A percentile compares a stretch with the other conserved stretches of the same genome.
Evolutionary conservation across 139 green algal species (phyloP).

Genomic region (Micractinium conductrix): DNA sequence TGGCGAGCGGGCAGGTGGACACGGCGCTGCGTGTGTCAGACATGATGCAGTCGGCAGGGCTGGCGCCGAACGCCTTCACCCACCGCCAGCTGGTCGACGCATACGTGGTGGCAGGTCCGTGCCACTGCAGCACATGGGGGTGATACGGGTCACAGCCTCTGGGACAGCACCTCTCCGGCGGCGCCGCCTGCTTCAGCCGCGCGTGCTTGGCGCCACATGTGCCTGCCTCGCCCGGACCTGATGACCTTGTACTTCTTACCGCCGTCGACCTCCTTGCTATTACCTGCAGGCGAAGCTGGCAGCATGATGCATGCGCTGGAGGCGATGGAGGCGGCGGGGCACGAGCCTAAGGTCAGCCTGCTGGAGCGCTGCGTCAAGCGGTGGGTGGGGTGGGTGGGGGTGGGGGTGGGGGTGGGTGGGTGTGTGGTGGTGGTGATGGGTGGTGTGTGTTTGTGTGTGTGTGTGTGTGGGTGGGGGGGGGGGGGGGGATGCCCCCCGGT

Average conservation of each 20-base stretch:
- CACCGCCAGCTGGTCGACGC: constrained; percentile 12
- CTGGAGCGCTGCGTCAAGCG: constrained; percentile 39
- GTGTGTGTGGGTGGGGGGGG: too few relatives aligned
- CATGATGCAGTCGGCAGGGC: constrained; percentile 14
- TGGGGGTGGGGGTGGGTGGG: background rate
- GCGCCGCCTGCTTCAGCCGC: too few relatives aligned
- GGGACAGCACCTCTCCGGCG: too few relatives aligned
- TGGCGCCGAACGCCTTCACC: constrained; percentile 20
- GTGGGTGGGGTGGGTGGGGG: background rate
- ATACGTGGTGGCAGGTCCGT: background rate
- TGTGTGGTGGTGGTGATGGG: background rate
- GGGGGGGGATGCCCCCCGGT: too few relatives aligned
- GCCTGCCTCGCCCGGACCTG: too few relatives aligned
- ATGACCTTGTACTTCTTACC: too few relatives aligned
- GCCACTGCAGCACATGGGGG: too few relatives aligned
- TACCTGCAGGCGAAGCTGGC: constrained; percentile 23
- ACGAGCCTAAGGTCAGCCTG: constrained; percentile 9
- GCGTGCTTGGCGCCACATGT: too few relatives aligned
- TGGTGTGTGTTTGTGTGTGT: background rate
- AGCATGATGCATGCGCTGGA: constrained; percentile 25
- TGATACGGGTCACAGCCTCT: too few relatives aligned
- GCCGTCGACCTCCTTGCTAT: background rate
- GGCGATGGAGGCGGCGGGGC: constrained; percentile 2
- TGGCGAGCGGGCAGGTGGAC: constrained; percentile 1
- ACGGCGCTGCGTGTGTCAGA: constrained; percentile 23